Conservation (phyloP, 2,329 filamentous ascomycete species). For the Aspergillus proliferans region DNA sequence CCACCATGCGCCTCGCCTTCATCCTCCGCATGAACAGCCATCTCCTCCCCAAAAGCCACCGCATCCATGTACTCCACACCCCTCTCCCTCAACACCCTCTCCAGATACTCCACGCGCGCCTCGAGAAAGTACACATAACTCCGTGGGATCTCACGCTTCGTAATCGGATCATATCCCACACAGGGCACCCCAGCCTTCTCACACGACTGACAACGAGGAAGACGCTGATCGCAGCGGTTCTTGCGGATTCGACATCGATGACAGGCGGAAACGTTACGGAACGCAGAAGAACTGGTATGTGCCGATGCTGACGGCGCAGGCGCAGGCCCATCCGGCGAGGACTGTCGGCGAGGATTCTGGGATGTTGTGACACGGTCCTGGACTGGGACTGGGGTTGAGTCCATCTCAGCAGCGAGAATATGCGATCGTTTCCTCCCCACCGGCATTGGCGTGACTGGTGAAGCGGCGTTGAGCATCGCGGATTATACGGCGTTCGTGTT, state of each 20-base stretch:
- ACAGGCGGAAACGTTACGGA: conserved; percentile 87
- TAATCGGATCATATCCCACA: conserved; percentile 93
- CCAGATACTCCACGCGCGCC: conserved; percentile 75
- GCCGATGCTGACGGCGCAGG: conserved; percentile 14
- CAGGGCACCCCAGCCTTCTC: conserved; percentile 89
- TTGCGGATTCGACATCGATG: conserved; percentile 88
- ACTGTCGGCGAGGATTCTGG: conserved; percentile 9
- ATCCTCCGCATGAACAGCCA: conserved; percentile 24
- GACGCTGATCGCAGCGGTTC: conserved; percentile 88
- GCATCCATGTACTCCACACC: conserved; percentile 67
- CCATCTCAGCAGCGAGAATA: conserved; percentile 19
- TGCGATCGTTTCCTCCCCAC: conserved; percentile 34
- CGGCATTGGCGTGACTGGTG: conserved; percentile 25
- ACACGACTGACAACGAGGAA: conserved; percentile 85
- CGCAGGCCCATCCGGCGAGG: conserved; percentile 11
- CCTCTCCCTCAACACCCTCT: conserved; percentile 64
- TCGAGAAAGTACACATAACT: conserved; percentile 94
- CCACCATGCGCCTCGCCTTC: conserved; percentile 17
- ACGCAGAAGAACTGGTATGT: conserved; percentile 39
- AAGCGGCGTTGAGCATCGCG: conserved; percentile 30
- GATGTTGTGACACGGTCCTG: conserved; percentile 12
- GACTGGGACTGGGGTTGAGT: conserved; percentile 12
- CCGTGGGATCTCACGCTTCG: conserved; percentile 88
- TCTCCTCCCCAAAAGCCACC: conserved; percentile 56
- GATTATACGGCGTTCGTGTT: not conserved